Percentiles rank a stretch among this genome's conserved stretches.
These are phyloP conservation scores for Phtheirospermum japonicum DNA, from an alignment of 257 asterid genomes.

Conservation along the genomic window DNA sequence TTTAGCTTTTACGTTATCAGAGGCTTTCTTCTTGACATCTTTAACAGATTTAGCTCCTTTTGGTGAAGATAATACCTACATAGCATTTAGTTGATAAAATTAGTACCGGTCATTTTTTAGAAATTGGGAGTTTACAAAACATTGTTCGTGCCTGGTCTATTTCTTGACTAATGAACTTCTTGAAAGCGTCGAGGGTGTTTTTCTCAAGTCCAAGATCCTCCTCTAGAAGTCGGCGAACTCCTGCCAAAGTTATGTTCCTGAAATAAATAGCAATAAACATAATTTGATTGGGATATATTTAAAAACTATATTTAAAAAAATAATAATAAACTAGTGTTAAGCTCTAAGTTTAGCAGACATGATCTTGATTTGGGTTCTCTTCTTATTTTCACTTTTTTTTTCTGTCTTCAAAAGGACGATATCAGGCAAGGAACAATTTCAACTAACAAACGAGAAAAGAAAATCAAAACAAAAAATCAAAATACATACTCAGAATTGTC, in stretches of 20 bases:
- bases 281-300: background rate
- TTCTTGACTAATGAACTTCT: constrained; percentile 56
- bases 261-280: constrained; percentile 24
- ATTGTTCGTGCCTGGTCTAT: constrained; percentile 58
- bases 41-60: constrained; percentile 41
- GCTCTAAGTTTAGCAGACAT: background rate
- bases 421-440: constrained; percentile 9
- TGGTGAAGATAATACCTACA: constrained; percentile 54
- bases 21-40: constrained; percentile 41
- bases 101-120: constrained; percentile 4
- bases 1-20: constrained; percentile 36
- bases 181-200: constrained; percentile 69
- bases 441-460: constrained; percentile 6
- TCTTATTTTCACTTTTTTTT: background rate
- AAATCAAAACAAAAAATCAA: constrained; percentile 27
- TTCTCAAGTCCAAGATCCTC: constrained; percentile 79
- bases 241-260: constrained; percentile 70
- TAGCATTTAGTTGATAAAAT: constrained; percentile 12
- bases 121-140: constrained; percentile 16
- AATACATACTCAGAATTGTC: constrained; percentile 70
- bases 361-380: constrained; percentile 15
- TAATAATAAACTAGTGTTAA: too few species aligned
- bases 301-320: background rate
- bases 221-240: constrained; percentile 86
- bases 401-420: constrained; percentile 5